Conservation (phyloP, 108 stramenopile species). For the Cylindrotheca fusiformis region DNA sequence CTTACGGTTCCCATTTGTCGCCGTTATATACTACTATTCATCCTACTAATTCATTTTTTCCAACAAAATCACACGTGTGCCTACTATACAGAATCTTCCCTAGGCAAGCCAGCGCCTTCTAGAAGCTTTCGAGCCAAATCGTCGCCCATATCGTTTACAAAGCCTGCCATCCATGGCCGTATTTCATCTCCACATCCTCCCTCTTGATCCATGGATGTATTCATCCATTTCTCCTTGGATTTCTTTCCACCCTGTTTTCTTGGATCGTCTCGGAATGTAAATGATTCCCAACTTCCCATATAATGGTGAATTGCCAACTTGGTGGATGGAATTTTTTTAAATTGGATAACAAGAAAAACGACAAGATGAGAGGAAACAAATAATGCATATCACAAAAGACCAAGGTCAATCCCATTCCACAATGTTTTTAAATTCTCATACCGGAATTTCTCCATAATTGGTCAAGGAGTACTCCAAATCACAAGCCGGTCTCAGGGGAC, state of each 20-base stretch:
- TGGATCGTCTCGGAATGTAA: conserved; percentile 35
- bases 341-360: too few species aligned
- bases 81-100: too few species aligned
- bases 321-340: too few species aligned
- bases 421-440: too few species aligned
- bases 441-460: background rate
- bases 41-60: too few species aligned
- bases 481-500: background rate
- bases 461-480: background rate
- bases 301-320: conserved; percentile 11
- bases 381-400: too few species aligned
- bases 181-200: background rate
- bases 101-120: background rate
- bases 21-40: too few species aligned
- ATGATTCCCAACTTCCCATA: conserved; percentile 20
- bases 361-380: too few species aligned
- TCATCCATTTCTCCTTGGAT: conserved; percentile 22
- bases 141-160: conserved; percentile 38
- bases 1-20: too few species aligned
- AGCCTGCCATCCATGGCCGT: conserved; percentile 34
- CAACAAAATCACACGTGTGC: too few species aligned
- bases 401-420: too few species aligned
- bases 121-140: background rate
- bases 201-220: background rate
- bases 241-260: conserved; percentile 19